Evolutionary conservation across 2,329 filamentous ascomycete species (phyloP).

Genomic region (Fonsecaea pedrosoi): DNA sequence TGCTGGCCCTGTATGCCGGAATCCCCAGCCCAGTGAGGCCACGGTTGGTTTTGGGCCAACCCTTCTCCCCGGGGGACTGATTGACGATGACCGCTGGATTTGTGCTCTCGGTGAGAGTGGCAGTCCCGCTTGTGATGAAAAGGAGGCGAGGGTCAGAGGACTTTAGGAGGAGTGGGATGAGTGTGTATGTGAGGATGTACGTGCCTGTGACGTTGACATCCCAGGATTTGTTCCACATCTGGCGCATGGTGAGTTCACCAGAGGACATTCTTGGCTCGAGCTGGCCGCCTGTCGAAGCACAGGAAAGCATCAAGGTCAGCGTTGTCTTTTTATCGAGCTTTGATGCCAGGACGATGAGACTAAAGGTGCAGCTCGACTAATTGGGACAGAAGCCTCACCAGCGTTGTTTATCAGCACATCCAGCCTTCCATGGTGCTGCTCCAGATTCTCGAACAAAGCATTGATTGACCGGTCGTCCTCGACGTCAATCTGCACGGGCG

Average conservation of each 20-base stretch:
- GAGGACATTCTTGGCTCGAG: conserved; percentile 45
- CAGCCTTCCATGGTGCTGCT: conserved; percentile 24
- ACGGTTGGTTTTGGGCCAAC: conserved; percentile 53
- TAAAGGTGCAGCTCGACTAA: not conserved
- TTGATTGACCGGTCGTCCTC: conserved; percentile 60
- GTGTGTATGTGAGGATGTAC: conserved; percentile 54
- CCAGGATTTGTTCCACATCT: conserved; percentile 56
- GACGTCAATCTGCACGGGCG: conserved; percentile 60
- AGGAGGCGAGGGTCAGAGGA: conserved; percentile 56
- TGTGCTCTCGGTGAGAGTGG: conserved; percentile 45
- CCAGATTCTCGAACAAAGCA: conserved; percentile 53
- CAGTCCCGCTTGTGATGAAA: conserved; percentile 57
- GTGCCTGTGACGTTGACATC: conserved; percentile 60
- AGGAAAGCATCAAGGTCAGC: not conserved
- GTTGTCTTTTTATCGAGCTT: not conserved
- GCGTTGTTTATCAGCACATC: conserved; percentile 39
- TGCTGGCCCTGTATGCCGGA: conserved; percentile 50
- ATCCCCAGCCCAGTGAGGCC: conserved; percentile 27
- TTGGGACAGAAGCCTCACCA: conserved; percentile 16
- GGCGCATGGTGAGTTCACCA: conserved; percentile 47
- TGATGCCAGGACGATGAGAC: not conserved
- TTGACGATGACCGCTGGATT: conserved; percentile 48
- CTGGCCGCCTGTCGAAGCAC: conserved; percentile 24
- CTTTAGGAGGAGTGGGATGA: conserved; percentile 60
- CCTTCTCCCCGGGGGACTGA: conserved; percentile 48